Base-by-base conservation (phyloP, 495 filamentous ascomycete genomes). In the Usnea hakonensis region DNA sequence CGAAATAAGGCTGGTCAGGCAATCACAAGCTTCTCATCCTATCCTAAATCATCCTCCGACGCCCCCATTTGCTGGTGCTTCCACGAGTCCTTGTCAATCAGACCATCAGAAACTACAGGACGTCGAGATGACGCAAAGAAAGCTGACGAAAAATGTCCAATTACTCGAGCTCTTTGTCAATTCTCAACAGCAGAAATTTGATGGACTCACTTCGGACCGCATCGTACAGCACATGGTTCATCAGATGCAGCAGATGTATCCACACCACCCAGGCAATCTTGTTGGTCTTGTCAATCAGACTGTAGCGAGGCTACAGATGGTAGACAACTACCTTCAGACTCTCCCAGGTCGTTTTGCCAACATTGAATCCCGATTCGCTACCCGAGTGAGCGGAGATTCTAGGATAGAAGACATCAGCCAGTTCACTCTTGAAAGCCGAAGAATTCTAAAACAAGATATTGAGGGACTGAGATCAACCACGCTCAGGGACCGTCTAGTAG, bases 131-230 rank as follows among this genome's bases (percentile, higher is more conserved):
- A 19, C 5, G 16, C 55, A 57, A 5, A 36, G 32, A 19, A 54
- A 57, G 19, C 14, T 63, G 23, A 57, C 16, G 13, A 58, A 58
- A 21, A 54, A 30, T 26, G 48, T 21, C n/a, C 28, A 32, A 32
- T 53, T 28, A 28, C 17, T 64, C 21, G 62, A 64, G 14, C 17
- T 35, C 0, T 38, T 58, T 9, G 36, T 58, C 16, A 26, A 41
- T 6, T 38, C 46, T 14, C 62, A 64, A 23, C 55, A 64, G 28
- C 62, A 64, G 26, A 50, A 55, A 11, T 64, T 64, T 33, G 62
- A 64, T 26, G 53, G 53, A 8, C 36, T 64, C 17, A 58, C 44
- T 28, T 48, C 62, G 9, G 55, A 64, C 21, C 55, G 52, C 26
- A 5, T 64, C 6, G 41, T 56, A 26, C 36, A 60, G 1, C 17